Percentiles rank a stretch among this genome's conserved stretches.
phyloP scores from a whole-genome alignment of 805 yeast species.

The Wickerhamomyces rabaulensis region DNA sequence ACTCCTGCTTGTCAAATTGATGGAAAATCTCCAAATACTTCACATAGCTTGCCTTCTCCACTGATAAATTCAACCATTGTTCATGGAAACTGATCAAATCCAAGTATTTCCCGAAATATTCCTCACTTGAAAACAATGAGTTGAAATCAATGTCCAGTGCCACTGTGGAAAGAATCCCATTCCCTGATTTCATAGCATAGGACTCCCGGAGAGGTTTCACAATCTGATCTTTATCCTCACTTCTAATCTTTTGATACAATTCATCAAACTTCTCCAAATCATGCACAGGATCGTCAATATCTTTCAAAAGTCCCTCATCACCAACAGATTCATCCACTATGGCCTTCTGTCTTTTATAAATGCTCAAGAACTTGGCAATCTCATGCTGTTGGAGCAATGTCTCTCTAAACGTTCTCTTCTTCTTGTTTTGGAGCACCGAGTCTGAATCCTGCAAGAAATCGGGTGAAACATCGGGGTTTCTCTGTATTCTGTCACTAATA shows the following conservation, averaged over 20 bases:
- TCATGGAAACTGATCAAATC: slow-evolving; percentile 53
- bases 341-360: slow-evolving; percentile 33
- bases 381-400: slow-evolving; percentile 65
- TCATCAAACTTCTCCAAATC: slow-evolving; percentile 34
- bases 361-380: slow-evolving; percentile 42
- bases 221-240: slow-evolving; percentile 26
- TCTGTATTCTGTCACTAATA: slow-evolving; percentile 51
- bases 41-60: slow-evolving; percentile 36
- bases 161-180: slow-evolving; percentile 40
- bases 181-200: slow-evolving; percentile 14
- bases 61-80: slow-evolving; percentile 43
- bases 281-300: slow-evolving; percentile 19
- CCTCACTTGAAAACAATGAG: slow-evolving; percentile 50
- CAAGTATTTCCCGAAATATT: slow-evolving; percentile 57
- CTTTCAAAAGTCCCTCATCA: slow-evolving; percentile 3
- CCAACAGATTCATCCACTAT: not conserved
- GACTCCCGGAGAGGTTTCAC: slow-evolving; percentile 17
- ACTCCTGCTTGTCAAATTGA: slow-evolving; percentile 28
- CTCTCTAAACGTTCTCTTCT: slow-evolving; percentile 44
- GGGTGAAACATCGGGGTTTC: slow-evolving; percentile 54
- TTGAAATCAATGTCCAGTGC: slow-evolving; percentile 47
- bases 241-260: slow-evolving; percentile 27
- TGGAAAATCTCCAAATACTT: slow-evolving; percentile 46
- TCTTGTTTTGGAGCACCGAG: slow-evolving; percentile 16
- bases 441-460: slow-evolving; percentile 22